These are phyloP conservation scores for Aschersonia sp. DNA, from an alignment of 2,329 filamentous ascomycete species.

Conservation along the genomic window DNA sequence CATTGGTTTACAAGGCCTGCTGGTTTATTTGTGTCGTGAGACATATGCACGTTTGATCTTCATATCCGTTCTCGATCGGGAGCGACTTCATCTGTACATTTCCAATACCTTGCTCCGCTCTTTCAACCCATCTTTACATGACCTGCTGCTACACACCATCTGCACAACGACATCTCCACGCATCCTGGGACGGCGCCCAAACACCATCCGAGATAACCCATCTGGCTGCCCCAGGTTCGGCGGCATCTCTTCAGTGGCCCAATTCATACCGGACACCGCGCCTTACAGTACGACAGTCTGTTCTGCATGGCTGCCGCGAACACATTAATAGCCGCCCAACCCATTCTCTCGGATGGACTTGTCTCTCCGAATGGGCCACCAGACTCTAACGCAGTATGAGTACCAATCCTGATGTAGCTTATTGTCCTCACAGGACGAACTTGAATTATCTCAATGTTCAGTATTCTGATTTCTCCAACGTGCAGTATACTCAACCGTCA, in stretches of 20 bases:
- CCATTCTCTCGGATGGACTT: constrained; percentile 8
- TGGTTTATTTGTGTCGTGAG: no score
- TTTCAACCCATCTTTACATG: background rate
- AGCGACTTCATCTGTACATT: no score
- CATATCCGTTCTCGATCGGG: no score
- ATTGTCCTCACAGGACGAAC: constrained; percentile 24
- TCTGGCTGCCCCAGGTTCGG: background rate
- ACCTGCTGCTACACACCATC: constrained; percentile 3
- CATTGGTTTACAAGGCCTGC: background rate
- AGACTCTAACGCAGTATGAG: constrained; percentile 26
- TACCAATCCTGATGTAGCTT: constrained; percentile 19
- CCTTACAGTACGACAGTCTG: background rate
- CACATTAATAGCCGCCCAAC: constrained; percentile 17
- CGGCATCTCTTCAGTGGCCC: constrained; percentile 16
- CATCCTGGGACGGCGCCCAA: background rate
- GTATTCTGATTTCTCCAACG: constrained; percentile 26
- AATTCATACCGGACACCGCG: constrained; percentile 7
- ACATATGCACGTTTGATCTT: no score
- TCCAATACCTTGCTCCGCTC: background rate
- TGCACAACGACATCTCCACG: constrained; percentile 1
- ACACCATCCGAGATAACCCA: background rate
- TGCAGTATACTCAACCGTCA: constrained; percentile 23
- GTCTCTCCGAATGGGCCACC: constrained; percentile 10
- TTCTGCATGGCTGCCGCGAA: constrained; percentile 18
- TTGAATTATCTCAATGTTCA: constrained; percentile 23